Percentiles rank a stretch among this genome's conserved stretches.
phyloP scores from a whole-genome alignment of 2,329 filamentous ascomycete genomes.

The Tolypocladium sp. region DNA sequence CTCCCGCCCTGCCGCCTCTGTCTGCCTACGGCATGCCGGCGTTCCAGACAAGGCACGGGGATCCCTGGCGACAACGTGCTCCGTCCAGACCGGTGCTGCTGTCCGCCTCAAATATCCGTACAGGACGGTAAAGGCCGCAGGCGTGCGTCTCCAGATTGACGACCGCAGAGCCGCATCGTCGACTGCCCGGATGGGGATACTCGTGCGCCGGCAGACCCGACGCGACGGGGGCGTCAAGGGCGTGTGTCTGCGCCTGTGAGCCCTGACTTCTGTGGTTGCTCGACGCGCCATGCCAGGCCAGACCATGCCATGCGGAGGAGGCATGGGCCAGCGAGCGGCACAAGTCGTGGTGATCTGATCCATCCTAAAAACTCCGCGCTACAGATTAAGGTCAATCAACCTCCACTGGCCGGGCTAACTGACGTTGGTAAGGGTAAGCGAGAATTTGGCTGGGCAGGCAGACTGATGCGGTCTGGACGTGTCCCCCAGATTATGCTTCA shows the following conservation, averaged over 20 bases:
- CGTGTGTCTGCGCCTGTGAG: neutral
- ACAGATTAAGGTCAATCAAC: neutral
- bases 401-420: conserved; percentile 3
- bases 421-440: conserved; percentile 7
- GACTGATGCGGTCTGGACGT: neutral
- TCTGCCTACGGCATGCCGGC: neutral
- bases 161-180: neutral
- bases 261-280: neutral
- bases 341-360: neutral
- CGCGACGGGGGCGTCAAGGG: neutral
- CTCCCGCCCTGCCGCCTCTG: neutral
- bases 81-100: neutral
- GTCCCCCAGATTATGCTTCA: neutral
- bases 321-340: neutral
- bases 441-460: conserved; percentile 1
- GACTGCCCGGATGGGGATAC: neutral
- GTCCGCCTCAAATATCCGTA: neutral
- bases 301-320: neutral
- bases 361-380: neutral
- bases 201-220: neutral
- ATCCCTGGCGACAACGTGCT: neutral
- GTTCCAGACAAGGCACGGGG: neutral
- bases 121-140: neutral
- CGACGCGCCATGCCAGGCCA: neutral
- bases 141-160: neutral